phyloP scores from a whole-genome alignment of 106 monocot species.

The Platanthera guangdongensis region DNA sequence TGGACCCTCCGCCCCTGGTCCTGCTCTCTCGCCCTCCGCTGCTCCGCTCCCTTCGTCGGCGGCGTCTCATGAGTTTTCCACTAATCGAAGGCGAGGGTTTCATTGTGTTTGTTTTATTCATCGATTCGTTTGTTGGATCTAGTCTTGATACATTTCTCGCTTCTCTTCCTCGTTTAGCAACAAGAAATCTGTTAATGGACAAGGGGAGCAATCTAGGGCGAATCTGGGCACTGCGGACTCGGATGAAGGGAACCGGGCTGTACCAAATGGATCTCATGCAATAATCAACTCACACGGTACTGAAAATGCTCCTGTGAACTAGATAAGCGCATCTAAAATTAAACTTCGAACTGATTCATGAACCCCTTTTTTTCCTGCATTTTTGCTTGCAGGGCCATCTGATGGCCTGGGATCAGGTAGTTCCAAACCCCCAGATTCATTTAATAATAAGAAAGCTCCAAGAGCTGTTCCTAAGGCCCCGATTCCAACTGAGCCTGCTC shows the following conservation, averaged over 20 bases:
- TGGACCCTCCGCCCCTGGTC: conserved; percentile 12
- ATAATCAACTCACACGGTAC: conserved; percentile 29
- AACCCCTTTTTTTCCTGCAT: neutral
- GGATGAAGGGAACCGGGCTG: conserved; percentile 12
- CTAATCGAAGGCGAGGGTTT: conserved; percentile 1
- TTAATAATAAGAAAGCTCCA: conserved; percentile 2
- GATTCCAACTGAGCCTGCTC: neutral
- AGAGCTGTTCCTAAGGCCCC: conserved; percentile 8
- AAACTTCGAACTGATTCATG: neutral
- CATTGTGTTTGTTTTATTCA: neutral
- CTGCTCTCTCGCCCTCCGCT: conserved; percentile 7
- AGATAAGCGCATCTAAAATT: neutral
- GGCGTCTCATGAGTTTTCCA: neutral
- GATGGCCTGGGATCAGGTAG: neutral
- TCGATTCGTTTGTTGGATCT: neutral
- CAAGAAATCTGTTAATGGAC: conserved; percentile 71
- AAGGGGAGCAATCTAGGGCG: conserved; percentile 39
- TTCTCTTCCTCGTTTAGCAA: conserved; percentile 17
- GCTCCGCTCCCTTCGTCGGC: conserved; percentile 2
- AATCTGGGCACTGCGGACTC: conserved; percentile 6
- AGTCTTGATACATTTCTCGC: neutral
- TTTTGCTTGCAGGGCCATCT: neutral
- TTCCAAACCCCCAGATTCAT: neutral
- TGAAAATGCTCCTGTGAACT: neutral
- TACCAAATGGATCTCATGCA: conserved; percentile 33